These are phyloP conservation scores for Nicotiana sylvestris DNA, from an alignment of 257 asterid genomes.

Conservation along the genomic window DNA sequence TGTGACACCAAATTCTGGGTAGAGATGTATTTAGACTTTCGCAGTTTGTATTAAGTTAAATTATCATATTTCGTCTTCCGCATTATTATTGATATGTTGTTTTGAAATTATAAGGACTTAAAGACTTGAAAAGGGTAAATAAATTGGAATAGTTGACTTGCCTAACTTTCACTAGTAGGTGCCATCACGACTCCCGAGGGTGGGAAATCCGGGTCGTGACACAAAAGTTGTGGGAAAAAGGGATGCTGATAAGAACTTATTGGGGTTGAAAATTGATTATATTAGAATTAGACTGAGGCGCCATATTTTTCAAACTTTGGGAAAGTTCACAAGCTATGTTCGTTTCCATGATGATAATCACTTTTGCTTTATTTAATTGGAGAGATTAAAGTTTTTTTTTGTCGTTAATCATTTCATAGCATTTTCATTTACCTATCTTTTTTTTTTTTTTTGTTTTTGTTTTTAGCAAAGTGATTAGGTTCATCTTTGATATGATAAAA, in stretches of 20 bases:
- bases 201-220: too few species aligned
- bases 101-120: too few species aligned
- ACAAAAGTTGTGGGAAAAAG: background rate
- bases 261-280: background rate
- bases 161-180: too few species aligned
- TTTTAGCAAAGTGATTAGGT: background rate
- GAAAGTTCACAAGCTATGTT: slow-evolving; percentile 10
- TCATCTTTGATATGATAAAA: background rate
- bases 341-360: slow-evolving; percentile 15
- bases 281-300: background rate
- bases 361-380: background rate
- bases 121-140: too few species aligned
- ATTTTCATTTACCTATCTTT: background rate
- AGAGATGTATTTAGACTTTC: too few species aligned
- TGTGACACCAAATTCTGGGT: too few species aligned
- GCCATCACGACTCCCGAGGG: too few species aligned
- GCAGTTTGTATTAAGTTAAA: too few species aligned
- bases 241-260: background rate
- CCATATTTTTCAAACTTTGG: slow-evolving; percentile 21
- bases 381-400: background rate
- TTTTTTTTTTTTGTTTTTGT: too few species aligned
- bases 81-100: too few species aligned
- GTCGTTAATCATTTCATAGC: slow-evolving; percentile 3
- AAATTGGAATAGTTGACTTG: too few species aligned
- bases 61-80: too few species aligned